These are phyloP conservation scores for Kluyveromyces lactis DNA, from an alignment of 805 yeast genomes.

Conservation along the genomic window DNA sequence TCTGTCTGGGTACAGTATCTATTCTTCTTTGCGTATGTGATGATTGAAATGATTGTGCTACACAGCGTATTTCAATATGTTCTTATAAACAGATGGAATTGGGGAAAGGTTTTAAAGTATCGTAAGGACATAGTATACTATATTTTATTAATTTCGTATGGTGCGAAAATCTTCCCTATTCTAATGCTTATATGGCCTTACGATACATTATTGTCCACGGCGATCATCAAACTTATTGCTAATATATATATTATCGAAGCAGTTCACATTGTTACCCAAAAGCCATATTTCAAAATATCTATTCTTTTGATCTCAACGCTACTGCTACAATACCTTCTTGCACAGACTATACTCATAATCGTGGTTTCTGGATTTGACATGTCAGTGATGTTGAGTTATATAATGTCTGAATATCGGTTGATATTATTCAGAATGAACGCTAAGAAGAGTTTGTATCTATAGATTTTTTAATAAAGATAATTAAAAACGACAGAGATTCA, in stretches of 20 bases:
- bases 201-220: slow-evolving; percentile 63
- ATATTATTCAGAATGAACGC: slow-evolving; percentile 1
- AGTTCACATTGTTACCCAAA: slow-evolving; percentile 36
- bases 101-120: slow-evolving; percentile 22
- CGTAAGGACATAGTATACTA: slow-evolving; percentile 39
- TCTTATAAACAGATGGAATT: slow-evolving; percentile 18
- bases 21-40: slow-evolving; percentile 45
- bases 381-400: background rate
- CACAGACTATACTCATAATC: slow-evolving; percentile 16
- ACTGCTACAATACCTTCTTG: slow-evolving; percentile 12
- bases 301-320: slow-evolving; percentile 14
- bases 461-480: background rate
- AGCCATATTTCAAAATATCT: slow-evolving; percentile 19
- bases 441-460: background rate
- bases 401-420: slow-evolving; percentile 4
- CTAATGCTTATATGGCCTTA: slow-evolving; percentile 96
- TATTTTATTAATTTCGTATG: slow-evolving; percentile 67
- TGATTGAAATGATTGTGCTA: slow-evolving; percentile 38
- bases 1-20: slow-evolving; percentile 43
- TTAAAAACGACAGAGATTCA: slow-evolving; percentile 4
- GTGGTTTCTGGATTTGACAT: slow-evolving; percentile 15
- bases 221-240: slow-evolving; percentile 52
- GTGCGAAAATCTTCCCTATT: slow-evolving; percentile 80
- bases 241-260: slow-evolving; percentile 62
- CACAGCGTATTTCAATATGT: slow-evolving; percentile 30